Evolutionary conservation across 179 eudicot genomes (phyloP), one percentile per base, ranked within the genome.

Genomic region (Silene coronaria): DNA sequence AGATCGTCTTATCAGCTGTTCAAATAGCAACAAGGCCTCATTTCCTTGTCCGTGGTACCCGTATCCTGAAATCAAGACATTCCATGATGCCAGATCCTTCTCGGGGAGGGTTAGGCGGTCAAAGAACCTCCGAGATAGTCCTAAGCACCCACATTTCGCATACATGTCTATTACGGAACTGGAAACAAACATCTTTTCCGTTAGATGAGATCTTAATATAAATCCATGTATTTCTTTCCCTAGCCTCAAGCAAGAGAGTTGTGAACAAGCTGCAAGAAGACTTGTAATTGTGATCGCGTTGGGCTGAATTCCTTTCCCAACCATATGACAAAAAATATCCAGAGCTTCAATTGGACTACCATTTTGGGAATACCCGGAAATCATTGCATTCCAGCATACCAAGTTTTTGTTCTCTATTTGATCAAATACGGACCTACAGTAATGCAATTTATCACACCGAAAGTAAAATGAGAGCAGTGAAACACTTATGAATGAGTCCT

Each of bases 301-400:
- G 2, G 87, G 84, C 48, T 72, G 77, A 38, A 69, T 70, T 64
- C 86, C 85, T 30, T 66, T 13, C 66, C 62, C 14, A 32, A 82
- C 79, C 94, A 91, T 86, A 46, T 76, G 30, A 21, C 66, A 87
- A 61, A 89, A 83, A 17, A 85, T 73, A 67, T 66, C 71, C 12
- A 91, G 70, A 13, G 96, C 89, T 81, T 91, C 82, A 64, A 79
- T 60, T 32, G 89, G 88, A 51, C 73, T 70, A 62, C 82, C 88
- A 70, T 77, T 82, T 16, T 85, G 87, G 58, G 87, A 85, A 75
- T 86, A 91, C 45, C 96, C 96, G 58, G 90, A 66, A 46, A 92
- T 85, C 85, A 92, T 86, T n/a, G 91, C 86, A 76, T 92, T 92
- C 97, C 93, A 89, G 28, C 84, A 80, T 46, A 89, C 86, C 48